Base-by-base conservation (phyloP, 2,329 filamentous ascomycete species). In the Calonectria honghensis region DNA sequence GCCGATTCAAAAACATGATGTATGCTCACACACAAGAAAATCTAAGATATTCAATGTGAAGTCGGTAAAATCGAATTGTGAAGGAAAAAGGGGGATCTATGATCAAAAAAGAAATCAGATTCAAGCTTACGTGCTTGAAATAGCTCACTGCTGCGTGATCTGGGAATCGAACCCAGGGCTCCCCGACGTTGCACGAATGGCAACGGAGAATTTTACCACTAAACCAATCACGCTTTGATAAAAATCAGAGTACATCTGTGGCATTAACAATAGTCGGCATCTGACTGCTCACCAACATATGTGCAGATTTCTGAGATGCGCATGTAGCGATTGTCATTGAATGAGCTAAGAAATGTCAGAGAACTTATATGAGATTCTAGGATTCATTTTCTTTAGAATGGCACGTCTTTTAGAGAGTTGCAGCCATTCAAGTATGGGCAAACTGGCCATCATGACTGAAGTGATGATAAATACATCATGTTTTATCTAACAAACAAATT, bases 151-250 rank as follows among this genome's bases (percentile, higher is more conserved):
- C 6, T 57, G 52, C 52, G 52, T 57, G 52, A 57, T 57, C 52
- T 57, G 52, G 52, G 52, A 57, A 57, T 57, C 52, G 52, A 57
- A 57, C 52, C 52, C 52, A 57, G 52, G 52, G 52, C 52, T 57
- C 52, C 52, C 52, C 52, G 52, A 57, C 31, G 52, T 16, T 57
- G 52, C 52, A 20, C 52, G 52, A 32, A 57, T 57, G 52, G 52
- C 52, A 57, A 57, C 52, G 52, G 52, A 57, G 52, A 57, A 57
- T 57, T 57, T 57, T 57, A 57, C 52, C 52, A 57, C 52, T 57
- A 57, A 57, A 57, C 52, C 52, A 57, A 57, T 57, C 52, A 57
- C 52, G 52, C 52, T 57, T 48, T 10, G 20, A 48, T 48, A 2
- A 1, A 6, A 5, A 20, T 1, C 1, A 10, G 9, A 7, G 10